phyloP scores from a whole-genome alignment of 495 filamentous ascomycete genomes.

The Aspergillus cavernicola region DNA sequence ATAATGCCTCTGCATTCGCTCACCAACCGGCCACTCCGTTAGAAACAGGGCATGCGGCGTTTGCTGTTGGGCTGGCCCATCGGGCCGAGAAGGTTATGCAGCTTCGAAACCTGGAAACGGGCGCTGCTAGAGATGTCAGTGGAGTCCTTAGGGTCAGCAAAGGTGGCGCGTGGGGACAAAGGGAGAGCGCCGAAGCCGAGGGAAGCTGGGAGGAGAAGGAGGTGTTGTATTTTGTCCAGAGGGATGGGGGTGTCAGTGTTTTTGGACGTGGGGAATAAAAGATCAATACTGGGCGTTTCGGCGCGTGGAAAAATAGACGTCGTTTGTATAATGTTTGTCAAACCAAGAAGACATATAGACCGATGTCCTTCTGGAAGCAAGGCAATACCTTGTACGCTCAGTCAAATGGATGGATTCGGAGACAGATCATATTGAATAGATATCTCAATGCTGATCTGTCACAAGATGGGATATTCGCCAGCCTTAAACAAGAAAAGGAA shows the following conservation, averaged over 20 bases:
- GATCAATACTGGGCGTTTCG: slow-evolving; percentile 9
- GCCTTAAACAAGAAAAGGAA: slow-evolving; percentile 43
- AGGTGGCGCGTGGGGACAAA: slow-evolving; percentile 44
- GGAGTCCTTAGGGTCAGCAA: slow-evolving; percentile 77
- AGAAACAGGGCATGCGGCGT: slow-evolving; percentile 60
- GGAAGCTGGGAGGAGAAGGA: slow-evolving; percentile 58
- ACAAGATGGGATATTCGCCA: slow-evolving; percentile 45
- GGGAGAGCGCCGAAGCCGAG: slow-evolving; percentile 27
- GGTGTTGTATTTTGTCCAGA: slow-evolving; percentile 73
- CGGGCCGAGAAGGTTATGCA: slow-evolving; percentile 65
- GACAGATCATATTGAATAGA: slow-evolving; percentile 35
- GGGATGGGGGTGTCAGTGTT: slow-evolving; percentile 73
- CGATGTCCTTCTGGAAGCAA: not conserved
- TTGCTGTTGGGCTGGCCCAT: slow-evolving; percentile 69
- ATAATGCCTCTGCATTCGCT: slow-evolving; percentile 33
- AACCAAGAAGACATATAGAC: not conserved
- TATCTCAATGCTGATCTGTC: slow-evolving; percentile 43
- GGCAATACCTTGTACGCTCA: slow-evolving; percentile 2
- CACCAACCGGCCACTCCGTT: slow-evolving; percentile 54
- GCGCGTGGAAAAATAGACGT: not conserved
- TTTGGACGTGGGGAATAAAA: slow-evolving; percentile 67
- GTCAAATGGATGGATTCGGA: slow-evolving; percentile 18
- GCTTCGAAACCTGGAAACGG: slow-evolving; percentile 73
- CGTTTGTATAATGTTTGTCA: not conserved
- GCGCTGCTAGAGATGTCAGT: slow-evolving; percentile 83